Conservation (phyloP, 306 rosid species). For the Spatholobus suberectus region DNA sequence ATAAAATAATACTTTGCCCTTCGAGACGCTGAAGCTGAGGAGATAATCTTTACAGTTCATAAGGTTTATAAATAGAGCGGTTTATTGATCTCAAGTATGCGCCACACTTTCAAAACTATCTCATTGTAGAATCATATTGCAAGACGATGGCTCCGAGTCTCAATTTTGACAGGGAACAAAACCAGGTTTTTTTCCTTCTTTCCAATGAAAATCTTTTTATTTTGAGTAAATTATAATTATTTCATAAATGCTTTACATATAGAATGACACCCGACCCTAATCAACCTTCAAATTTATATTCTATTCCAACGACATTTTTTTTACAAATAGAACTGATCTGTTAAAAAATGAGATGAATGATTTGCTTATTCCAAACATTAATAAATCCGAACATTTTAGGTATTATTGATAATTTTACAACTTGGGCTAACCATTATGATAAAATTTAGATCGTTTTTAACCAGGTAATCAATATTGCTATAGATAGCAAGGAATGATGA, state of each 20-base stretch:
- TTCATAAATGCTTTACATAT: background rate
- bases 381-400: too few species aligned
- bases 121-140: background rate
- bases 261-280: too few species aligned
- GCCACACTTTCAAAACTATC: background rate
- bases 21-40: background rate
- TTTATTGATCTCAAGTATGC: background rate
- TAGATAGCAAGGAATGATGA: too few species aligned
- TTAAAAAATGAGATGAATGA: background rate
- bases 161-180: background rate
- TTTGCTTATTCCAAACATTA: too few species aligned
- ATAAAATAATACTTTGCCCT: background rate
- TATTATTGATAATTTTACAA: too few species aligned
- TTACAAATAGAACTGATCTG: background rate
- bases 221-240: background rate
- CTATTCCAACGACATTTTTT: too few species aligned
- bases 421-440: too few species aligned
- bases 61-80: background rate
- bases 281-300: too few species aligned
- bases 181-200: conserved; percentile 31
- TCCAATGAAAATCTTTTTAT: background rate
- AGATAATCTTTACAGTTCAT: background rate
- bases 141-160: background rate
- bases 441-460: too few species aligned
- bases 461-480: too few species aligned